Base-by-base conservation (phyloP, 495 filamentous ascomycete genomes). In the Penicillium parvum region DNA sequence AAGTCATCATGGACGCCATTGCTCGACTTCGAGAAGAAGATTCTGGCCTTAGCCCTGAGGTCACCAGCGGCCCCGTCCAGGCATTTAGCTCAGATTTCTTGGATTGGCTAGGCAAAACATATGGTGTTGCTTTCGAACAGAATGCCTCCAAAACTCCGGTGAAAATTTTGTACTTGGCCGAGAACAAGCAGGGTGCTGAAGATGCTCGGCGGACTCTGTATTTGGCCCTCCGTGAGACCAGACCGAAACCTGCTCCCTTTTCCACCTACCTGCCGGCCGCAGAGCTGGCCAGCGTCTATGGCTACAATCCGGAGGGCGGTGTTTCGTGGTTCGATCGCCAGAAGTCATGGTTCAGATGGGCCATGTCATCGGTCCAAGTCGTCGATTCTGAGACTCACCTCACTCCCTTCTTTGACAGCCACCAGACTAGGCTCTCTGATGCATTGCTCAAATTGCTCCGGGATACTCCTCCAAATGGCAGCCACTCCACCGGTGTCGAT, bases 321-420 rank as follows among this genome's bases (percentile, higher is more conserved):
- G 42, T 39, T 5, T 48, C 60, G 5, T 71, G 63, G 60, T 52
- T 59, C 37, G 58, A 70, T 32, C 48, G 50, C n/a, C 45, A 57
- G 34, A 64, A 61, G 27, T 21, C 45, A 22, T 73, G 69, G 69
- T 65, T 68, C 43, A 57, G 69, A 32, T 73, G 68, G 69, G 56
- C 55, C 19, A 54, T 63, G 48, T 54, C 63, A 7, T 49, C 60
- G 4, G 36, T 47, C 12, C 52, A 60, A 28, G 20, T 48, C 5
- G 25, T 37, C 1, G 43, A 36, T 30, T 27, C 47, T 18, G 51
- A 43, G 23, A 15, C 14, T 4, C 25, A 47, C 3, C 28, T 47
- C 7, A 50, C 51, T 6, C 55, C 54, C 0, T 53, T 66, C 22
- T 70, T 70, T 14, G 49, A 64, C 12, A 54, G 51, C 11, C 64